Percentiles rank a stretch among this genome's conserved stretches.
These are phyloP conservation scores for Cladosporium sp. DNA, from an alignment of 2,329 filamentous ascomycete species.

Conservation along the genomic window DNA sequence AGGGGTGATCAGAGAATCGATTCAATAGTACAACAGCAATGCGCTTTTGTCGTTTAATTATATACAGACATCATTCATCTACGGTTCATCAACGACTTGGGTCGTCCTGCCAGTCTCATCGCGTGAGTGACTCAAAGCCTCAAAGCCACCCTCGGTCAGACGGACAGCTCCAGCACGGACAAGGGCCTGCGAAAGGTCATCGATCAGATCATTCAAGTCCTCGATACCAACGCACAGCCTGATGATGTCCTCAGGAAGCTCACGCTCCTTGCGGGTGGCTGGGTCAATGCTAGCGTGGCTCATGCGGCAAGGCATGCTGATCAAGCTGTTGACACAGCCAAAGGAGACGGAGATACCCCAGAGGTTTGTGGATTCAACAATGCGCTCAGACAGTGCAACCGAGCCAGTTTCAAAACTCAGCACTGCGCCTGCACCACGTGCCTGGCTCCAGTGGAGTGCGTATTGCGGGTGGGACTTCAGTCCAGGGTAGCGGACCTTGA, in stretches of 20 bases:
- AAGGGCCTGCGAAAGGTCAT: conserved; percentile 86
- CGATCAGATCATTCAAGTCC: conserved; percentile 85
- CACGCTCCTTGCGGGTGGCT: conserved; percentile 82
- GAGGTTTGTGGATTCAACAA: conserved; percentile 87
- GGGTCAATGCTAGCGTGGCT: conserved; percentile 98
- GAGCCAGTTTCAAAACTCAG: conserved; percentile 96
- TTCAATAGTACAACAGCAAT: background rate
- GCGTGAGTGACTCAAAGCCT: conserved; percentile 52
- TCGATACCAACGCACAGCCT: conserved; percentile 95
- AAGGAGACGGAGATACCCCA: conserved; percentile 98
- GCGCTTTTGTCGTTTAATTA: conserved; percentile 6
- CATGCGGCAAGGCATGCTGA: conserved; percentile 99
- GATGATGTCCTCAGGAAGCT: conserved; percentile 96
- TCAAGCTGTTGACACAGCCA: conserved; percentile 95
- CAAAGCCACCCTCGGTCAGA: conserved; percentile 79
- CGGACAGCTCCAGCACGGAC: conserved; percentile 93
- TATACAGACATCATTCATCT: conserved; percentile 5
- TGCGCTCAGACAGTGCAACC: conserved; percentile 77
- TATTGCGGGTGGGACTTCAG: conserved; percentile 95
- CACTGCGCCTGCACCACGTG: conserved; percentile 89
- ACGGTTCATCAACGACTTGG: conserved; percentile 38
- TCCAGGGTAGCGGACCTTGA: conserved; percentile 93
- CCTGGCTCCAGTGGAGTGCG: conserved; percentile 92
- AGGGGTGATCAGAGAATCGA: background rate
- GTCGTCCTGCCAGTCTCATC: conserved; percentile 34